Evolutionary conservation across 805 yeast genomes (phyloP).

Genomic region (Metschnikowia reukaufii): DNA sequence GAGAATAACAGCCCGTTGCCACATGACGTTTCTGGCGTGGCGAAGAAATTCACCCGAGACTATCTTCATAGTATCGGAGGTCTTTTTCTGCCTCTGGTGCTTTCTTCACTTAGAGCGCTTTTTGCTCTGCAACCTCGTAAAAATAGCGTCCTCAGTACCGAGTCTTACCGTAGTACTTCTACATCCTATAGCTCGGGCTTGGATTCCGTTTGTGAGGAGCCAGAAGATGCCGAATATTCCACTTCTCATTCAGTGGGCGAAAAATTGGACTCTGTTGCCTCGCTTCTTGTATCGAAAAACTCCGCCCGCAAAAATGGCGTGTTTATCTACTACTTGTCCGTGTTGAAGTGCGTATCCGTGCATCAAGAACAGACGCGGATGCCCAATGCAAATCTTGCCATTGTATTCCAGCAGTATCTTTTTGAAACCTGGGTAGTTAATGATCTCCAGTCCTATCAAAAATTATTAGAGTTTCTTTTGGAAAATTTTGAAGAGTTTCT

Average conservation of each 20-base stretch:
- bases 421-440: conserved; percentile 20
- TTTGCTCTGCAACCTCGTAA: conserved; percentile 7
- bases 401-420: conserved; percentile 34
- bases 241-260: conserved; percentile 3
- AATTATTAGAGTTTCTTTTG: conserved; percentile 20
- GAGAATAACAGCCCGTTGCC: conserved; percentile 16
- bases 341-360: conserved; percentile 18
- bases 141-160: conserved; percentile 7
- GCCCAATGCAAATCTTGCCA: conserved; percentile 29
- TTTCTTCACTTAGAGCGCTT: conserved; percentile 10
- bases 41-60: conserved; percentile 24
- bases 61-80: conserved; percentile 18
- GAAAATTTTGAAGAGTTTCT: conserved; percentile 16
- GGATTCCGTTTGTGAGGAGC: conserved; percentile 10
- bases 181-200: conserved; percentile 13
- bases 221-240: conserved; percentile 10
- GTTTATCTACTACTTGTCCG: conserved; percentile 21
- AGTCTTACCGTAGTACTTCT: conserved; percentile 13
- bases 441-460: conserved; percentile 15
- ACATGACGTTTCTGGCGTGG: conserved; percentile 31
- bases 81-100: conserved; percentile 11
- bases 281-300: conserved; percentile 16
- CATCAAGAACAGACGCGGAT: conserved; percentile 27
- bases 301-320: conserved; percentile 18
- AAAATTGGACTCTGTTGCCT: conserved; percentile 16